These are phyloP conservation scores for Solanum bukasovii DNA, from an alignment of 257 asterid species.

Conservation along the genomic window DNA sequence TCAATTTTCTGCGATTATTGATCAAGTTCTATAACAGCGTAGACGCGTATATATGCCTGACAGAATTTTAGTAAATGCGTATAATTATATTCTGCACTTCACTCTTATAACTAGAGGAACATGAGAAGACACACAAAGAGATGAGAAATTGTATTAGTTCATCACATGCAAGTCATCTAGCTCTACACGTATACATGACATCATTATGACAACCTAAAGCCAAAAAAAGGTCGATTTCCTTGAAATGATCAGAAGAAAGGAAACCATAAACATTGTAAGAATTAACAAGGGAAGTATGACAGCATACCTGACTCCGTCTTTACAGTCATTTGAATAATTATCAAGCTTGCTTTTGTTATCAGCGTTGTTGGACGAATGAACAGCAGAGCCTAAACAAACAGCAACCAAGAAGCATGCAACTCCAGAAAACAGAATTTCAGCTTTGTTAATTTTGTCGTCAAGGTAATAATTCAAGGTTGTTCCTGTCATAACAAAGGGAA, in stretches of 20 bases:
- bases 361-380: constrained; percentile 71
- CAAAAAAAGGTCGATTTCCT: neutral
- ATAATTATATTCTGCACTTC: neutral
- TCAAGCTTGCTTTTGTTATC: constrained; percentile 69
- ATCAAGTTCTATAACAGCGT: neutral
- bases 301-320: constrained; percentile 25
- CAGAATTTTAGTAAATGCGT: neutral
- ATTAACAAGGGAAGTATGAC: neutral
- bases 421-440: constrained; percentile 89
- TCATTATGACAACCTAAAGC: neutral
- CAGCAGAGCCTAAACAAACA: constrained; percentile 74
- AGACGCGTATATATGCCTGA: neutral
- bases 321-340: constrained; percentile 15
- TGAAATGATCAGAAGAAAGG: neutral
- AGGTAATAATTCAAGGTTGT: constrained; percentile 83
- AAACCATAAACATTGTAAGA: neutral
- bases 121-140: neutral
- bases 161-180: neutral
- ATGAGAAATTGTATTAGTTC: neutral
- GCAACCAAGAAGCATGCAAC: constrained; percentile 90
- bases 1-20: neutral
- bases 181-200: neutral
- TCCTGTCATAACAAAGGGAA: constrained; percentile 28
- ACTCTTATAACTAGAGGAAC: neutral
- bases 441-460: constrained; percentile 79